A percentile compares a stretch with the other conserved stretches of the same genome.
Conservation (phyloP, 345 rosid genomes). For the Streptanthus diversifolius region DNA sequence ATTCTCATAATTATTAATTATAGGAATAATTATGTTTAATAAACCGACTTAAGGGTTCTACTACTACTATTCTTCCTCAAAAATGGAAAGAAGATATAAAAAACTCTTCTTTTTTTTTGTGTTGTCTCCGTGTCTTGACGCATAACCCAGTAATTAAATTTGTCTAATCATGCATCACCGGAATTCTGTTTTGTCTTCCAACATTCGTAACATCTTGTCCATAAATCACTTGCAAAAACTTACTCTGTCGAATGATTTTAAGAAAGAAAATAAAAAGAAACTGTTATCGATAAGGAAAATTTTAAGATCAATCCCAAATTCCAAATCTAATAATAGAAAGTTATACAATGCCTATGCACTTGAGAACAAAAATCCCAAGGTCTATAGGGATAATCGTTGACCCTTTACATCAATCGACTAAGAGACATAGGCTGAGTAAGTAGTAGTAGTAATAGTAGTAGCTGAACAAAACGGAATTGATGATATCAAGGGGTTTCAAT, state of each 20-base stretch:
- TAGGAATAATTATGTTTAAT: neutral
- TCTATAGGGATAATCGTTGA: conserved; percentile 26
- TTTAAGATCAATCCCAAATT: conserved; percentile 15
- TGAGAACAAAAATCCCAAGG: conserved; percentile 18
- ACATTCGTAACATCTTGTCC: neutral
- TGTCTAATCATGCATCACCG: no score
- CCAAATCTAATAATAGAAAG: conserved; percentile 16
- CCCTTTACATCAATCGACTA: conserved; percentile 26
- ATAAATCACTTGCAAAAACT: neutral
- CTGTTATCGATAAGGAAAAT: neutral
- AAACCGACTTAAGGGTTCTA: neutral
- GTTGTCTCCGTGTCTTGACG: neutral
- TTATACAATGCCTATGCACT: conserved; percentile 25
- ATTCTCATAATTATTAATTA: neutral
- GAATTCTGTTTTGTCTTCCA: neutral
- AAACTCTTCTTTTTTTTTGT: neutral
- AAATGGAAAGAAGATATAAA: neutral
- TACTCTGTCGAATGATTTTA: neutral
- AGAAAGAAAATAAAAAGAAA: neutral
- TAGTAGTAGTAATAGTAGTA: neutral
- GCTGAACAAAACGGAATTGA: conserved; percentile 21
- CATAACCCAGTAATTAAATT: neutral
- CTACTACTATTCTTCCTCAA: neutral
- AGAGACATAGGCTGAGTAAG: conserved; percentile 3
- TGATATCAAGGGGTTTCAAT: conserved; percentile 17